phyloP scores from a whole-genome alignment of 768 basidiomycete genomes.

The Suillus occidentalis region DNA sequence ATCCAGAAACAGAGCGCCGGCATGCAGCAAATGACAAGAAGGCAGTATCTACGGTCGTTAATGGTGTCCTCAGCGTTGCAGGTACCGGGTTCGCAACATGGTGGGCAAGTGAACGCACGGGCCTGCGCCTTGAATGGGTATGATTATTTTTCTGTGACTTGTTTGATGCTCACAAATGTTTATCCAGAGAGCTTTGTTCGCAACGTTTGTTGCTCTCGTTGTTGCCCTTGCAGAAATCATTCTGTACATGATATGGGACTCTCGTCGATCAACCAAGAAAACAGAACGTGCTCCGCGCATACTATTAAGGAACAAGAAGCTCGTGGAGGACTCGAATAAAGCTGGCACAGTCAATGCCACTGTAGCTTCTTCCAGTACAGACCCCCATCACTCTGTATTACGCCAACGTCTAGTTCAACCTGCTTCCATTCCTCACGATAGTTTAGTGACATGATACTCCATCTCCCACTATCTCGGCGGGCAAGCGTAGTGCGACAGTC shows the following conservation, averaged over 20 bases:
- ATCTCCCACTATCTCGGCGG: not conserved
- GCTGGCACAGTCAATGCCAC: constrained; percentile 6
- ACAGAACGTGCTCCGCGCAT: constrained; percentile 8
- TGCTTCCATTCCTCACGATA: not conserved
- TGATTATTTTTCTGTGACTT: constrained; percentile 10
- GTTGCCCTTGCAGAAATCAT: constrained; percentile 71
- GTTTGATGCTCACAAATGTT: constrained; percentile 10
- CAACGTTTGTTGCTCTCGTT: constrained; percentile 58
- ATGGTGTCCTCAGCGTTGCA: constrained; percentile 67
- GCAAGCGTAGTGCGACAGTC: not conserved
- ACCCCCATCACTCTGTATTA: constrained; percentile 14
- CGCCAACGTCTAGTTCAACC: constrained; percentile 15
- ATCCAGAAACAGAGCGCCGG: constrained; percentile 48
- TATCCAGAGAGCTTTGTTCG: constrained; percentile 57
- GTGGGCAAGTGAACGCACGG: constrained; percentile 66
- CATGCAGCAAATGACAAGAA: constrained; percentile 55
- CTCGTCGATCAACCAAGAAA: constrained; percentile 37
- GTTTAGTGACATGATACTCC: not conserved
- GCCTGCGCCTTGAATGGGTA: constrained; percentile 78
- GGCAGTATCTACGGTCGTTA: constrained; percentile 67
- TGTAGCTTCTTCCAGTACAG: constrained; percentile 23
- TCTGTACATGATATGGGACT: constrained; percentile 74
- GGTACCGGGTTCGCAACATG: constrained; percentile 68
- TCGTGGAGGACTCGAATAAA: constrained; percentile 6
- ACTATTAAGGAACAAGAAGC: constrained; percentile 11